Conservation (phyloP, 129 eudicot species). For the sunflower (Helianthus annuus) region DNA sequence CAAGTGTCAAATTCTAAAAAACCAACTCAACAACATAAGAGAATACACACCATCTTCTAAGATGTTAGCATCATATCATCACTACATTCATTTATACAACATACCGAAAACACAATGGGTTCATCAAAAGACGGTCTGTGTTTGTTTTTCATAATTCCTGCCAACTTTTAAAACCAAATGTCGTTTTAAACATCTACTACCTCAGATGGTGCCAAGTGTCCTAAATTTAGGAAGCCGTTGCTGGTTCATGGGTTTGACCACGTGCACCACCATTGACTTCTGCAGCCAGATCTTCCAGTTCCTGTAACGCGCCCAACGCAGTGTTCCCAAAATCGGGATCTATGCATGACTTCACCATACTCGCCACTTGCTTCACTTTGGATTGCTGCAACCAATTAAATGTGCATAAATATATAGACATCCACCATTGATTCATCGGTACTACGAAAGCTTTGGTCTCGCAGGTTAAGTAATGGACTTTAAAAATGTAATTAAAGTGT, state of each 20-base stretch:
- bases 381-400: conserved; percentile 52
- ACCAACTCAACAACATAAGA: conserved; percentile 20
- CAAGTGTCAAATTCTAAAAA: conserved; percentile 27
- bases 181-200: conserved; percentile 19
- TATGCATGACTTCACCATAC: conserved; percentile 50
- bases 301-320: conserved; percentile 57
- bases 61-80: conserved; percentile 26
- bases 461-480: no score
- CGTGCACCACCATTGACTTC: conserved; percentile 33
- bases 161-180: conserved; percentile 21
- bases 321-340: conserved; percentile 37
- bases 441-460: neutral
- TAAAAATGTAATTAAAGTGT: neutral
- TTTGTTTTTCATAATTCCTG: conserved; percentile 17
- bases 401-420: conserved; percentile 3
- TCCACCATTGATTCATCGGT: neutral
- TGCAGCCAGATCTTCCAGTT: conserved; percentile 60
- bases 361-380: conserved; percentile 51
- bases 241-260: conserved; percentile 34
- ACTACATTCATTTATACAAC: conserved; percentile 32
- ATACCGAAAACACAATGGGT: conserved; percentile 24
- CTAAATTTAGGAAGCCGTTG: conserved; percentile 7
- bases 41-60: conserved; percentile 24
- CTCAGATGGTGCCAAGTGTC: conserved; percentile 10
- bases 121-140: neutral